Conservation (phyloP, 2,329 filamentous ascomycete genomes). For the Venturiaceae sp. region DNA sequence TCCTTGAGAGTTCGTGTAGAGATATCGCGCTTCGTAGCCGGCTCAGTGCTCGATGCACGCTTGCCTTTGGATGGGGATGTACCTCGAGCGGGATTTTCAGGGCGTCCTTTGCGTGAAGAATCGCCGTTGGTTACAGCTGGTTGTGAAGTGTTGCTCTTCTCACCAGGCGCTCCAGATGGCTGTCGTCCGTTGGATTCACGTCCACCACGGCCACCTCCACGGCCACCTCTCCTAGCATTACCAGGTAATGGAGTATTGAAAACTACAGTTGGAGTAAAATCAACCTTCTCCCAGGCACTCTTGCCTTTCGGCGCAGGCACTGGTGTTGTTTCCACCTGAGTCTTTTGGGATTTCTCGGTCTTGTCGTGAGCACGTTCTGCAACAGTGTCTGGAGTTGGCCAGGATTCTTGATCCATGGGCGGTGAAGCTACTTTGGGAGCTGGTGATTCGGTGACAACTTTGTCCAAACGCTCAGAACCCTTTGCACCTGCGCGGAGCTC, state of each 20-base stretch:
- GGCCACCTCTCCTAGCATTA: constrained; percentile 39
- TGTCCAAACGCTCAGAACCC: constrained; percentile 10
- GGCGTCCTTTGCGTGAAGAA: neutral
- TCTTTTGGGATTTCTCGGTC: constrained; percentile 51
- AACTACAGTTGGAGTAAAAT: constrained; percentile 72
- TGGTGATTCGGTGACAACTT: constrained; percentile 12
- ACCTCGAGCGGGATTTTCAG: constrained; percentile 16
- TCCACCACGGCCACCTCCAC: constrained; percentile 34
- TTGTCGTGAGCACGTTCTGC: constrained; percentile 45
- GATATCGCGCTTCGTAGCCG: constrained; percentile 10
- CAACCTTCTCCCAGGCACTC: constrained; percentile 76
- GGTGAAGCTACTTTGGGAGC: constrained; percentile 27
- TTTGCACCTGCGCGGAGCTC: constrained; percentile 14
- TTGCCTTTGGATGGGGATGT: constrained; percentile 22
- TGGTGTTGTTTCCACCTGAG: constrained; percentile 39
- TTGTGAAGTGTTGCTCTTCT: neutral
- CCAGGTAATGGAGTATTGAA: constrained; percentile 76
- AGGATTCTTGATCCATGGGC: constrained; percentile 67
- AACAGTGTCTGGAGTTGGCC: constrained; percentile 82
- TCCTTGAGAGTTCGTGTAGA: neutral
- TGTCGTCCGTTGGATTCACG: constrained; percentile 11
- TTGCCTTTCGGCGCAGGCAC: constrained; percentile 50
- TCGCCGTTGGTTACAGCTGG: neutral
- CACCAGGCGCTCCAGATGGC: neutral
- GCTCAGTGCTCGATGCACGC: constrained; percentile 22